Conservation (phyloP, 305 asterid genomes). For the Withania somnifera region DNA sequence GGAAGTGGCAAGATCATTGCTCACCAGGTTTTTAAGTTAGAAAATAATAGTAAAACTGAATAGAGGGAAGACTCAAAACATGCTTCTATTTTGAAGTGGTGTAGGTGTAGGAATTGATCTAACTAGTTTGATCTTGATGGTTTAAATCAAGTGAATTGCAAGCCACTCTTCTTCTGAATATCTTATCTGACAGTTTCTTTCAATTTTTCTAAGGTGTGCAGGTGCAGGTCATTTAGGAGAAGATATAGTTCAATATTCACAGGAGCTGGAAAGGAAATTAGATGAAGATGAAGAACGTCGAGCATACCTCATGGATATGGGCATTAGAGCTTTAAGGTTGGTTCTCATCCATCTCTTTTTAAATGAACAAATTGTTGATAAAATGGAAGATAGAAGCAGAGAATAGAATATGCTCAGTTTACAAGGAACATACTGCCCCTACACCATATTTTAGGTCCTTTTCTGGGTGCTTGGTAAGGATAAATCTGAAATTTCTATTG, state of each 20-base stretch:
- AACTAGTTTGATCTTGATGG: neutral
- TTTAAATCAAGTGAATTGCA: neutral
- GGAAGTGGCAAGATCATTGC: neutral
- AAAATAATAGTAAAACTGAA: neutral
- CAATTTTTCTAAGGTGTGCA: constrained; percentile 56
- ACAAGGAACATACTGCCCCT: neutral
- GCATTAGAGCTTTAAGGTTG: constrained; percentile 84
- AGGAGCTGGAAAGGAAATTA: constrained; percentile 57
- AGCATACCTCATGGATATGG: constrained; percentile 81
- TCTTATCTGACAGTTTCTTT: constrained; percentile 4
- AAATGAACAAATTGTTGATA: neutral
- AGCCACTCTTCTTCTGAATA: neutral
- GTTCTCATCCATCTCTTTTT: neutral
- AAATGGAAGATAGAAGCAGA: constrained; percentile 1
- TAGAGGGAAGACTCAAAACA: neutral
- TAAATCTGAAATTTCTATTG: neutral
- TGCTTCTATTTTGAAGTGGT: neutral
- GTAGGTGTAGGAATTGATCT: neutral
- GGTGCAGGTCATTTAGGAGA: constrained; percentile 96
- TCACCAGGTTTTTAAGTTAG: neutral
- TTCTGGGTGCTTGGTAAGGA: neutral
- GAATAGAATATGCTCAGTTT: neutral
- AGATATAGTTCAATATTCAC: constrained; percentile 58
- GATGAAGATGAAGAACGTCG: constrained; percentile 54
- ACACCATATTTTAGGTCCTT: neutral